Conservation (phyloP, 106 monocot species). For the Chionographis japonica region DNA sequence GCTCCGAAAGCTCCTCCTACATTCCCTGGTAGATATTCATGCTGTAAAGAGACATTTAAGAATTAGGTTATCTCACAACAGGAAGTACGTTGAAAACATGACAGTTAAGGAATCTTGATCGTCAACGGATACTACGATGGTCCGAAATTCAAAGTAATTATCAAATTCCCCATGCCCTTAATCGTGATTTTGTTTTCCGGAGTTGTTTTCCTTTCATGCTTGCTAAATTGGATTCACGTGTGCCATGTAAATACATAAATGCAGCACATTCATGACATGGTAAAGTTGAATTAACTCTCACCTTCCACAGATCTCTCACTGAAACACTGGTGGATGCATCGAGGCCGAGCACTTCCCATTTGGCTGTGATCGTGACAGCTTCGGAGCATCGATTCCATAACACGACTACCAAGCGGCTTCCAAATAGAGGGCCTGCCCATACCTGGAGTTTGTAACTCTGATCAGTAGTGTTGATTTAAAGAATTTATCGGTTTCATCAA, state of each 20-base stretch:
- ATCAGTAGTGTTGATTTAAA: background rate
- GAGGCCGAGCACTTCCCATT: slow-evolving; percentile 64
- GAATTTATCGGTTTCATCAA: background rate
- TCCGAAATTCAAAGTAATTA: too few species aligned
- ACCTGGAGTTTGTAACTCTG: slow-evolving; percentile 40
- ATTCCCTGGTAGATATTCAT: slow-evolving; percentile 42
- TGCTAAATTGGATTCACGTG: too few species aligned
- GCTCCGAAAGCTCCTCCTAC: slow-evolving; percentile 36
- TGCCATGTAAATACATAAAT: background rate
- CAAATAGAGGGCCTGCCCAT: slow-evolving; percentile 89
- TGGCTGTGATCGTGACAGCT: slow-evolving; percentile 42
- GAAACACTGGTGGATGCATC: slow-evolving; percentile 38
- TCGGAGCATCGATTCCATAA: slow-evolving; percentile 88
- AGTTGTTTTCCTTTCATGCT: too few species aligned
- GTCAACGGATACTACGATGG: too few species aligned
- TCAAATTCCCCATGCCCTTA: too few species aligned
- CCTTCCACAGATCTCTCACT: slow-evolving; percentile 90
- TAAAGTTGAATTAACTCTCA: slow-evolving; percentile 4
- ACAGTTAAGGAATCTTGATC: background rate
- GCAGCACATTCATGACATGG: background rate
- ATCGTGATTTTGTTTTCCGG: too few species aligned
- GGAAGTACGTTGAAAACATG: background rate
- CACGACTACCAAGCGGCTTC: slow-evolving; percentile 40
- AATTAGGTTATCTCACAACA: background rate
- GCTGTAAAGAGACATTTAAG: slow-evolving; percentile 34